Conservation (phyloP, 1,284 basidiomycete genomes). For the Vanrija sp. region DNA sequence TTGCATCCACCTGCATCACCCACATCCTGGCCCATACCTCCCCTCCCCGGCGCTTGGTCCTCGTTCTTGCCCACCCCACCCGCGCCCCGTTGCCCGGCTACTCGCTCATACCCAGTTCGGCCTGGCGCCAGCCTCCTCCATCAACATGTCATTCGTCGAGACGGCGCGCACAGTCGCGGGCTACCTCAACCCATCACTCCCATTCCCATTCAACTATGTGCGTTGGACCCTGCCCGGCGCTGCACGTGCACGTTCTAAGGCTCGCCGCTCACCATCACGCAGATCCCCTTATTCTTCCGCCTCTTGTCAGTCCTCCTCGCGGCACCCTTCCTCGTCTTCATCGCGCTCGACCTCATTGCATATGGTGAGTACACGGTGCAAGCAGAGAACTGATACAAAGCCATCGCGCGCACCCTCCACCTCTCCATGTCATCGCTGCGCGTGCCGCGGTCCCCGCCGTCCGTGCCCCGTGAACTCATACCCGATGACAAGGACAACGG, state of each 20-base stretch:
- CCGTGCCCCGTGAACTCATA: constrained; percentile 2
- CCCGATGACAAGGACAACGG: neutral
- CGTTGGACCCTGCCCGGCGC: neutral
- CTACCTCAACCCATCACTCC: constrained; percentile 10
- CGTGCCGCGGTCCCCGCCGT: constrained; percentile 31
- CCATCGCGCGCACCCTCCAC: constrained; percentile 36
- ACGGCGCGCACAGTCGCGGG: constrained; percentile 1
- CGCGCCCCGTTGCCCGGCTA: neutral
- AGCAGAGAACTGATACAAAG: constrained; percentile 12
- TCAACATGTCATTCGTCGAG: constrained; percentile 1
- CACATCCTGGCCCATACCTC: neutral
- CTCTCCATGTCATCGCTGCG: constrained; percentile 32
- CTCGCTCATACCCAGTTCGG: neutral
- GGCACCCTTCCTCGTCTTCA: constrained; percentile 30
- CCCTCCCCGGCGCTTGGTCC: neutral
- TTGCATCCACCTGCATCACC: neutral
- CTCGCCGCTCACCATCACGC: neutral
- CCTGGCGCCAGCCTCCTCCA: neutral
- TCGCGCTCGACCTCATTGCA: constrained; percentile 32
- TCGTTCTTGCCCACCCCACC: neutral
- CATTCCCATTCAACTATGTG: constrained; percentile 16
- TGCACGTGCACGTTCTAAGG: no score
- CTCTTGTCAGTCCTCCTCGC: constrained; percentile 25
- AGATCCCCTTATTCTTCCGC: constrained; percentile 33
- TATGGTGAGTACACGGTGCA: constrained; percentile 22